Percentiles rank a stretch among this genome's conserved stretches.
These are phyloP conservation scores for Ogataea glucozyma DNA, from an alignment of 805 yeast genomes.

Conservation along the genomic window DNA sequence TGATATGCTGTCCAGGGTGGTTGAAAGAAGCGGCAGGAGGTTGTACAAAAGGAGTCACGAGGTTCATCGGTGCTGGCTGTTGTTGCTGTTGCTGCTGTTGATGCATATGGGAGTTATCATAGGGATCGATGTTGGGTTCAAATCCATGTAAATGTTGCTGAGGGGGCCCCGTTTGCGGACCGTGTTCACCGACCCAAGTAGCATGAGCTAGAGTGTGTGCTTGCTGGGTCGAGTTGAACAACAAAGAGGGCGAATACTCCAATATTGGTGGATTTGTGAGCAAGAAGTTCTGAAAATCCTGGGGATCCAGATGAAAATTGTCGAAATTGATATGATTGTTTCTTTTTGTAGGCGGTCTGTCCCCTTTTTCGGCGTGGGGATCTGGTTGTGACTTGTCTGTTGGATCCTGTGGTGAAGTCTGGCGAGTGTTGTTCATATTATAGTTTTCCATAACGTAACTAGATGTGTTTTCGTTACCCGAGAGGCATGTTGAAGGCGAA, in stretches of 20 bases:
- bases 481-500: neutral
- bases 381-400: neutral
- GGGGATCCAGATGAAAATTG: conserved; percentile 36
- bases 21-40: too few relatives aligned
- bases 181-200: neutral
- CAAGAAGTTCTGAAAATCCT: conserved; percentile 38
- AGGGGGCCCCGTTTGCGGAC: neutral
- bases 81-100: conserved; percentile 9
- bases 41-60: too few relatives aligned
- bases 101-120: conserved; percentile 1
- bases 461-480: neutral
- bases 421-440: neutral
- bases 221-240: conserved; percentile 6
- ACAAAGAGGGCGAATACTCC: conserved; percentile 29
- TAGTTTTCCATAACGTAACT: neutral
- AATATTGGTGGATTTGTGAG: conserved; percentile 39
- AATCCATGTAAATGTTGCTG: too few relatives aligned
- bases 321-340: conserved; percentile 16
- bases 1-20: too few relatives aligned
- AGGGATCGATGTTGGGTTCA: neutral
- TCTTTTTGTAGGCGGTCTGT: neutral
- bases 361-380: neutral
- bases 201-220: neutral
- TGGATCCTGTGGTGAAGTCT: neutral
- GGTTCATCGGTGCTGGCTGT: neutral